Conservation (phyloP, 2,329 filamentous ascomycete genomes). For the Basipetospora chlamydospora region DNA sequence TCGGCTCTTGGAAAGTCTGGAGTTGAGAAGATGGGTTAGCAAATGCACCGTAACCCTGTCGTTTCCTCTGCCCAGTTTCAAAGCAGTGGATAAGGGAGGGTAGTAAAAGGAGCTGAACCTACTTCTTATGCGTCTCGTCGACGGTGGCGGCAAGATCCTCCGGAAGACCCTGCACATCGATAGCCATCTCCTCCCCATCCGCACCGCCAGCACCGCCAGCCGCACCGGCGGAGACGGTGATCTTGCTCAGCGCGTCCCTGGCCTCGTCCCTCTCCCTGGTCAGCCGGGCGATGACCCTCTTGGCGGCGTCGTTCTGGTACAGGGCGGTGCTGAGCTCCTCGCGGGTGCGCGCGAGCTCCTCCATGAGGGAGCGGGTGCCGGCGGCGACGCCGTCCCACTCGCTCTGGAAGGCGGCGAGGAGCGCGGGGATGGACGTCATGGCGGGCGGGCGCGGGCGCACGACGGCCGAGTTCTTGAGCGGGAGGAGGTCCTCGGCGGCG, state of each 20-base stretch:
- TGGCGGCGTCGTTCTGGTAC: conserved; percentile 95
- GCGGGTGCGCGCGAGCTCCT: conserved; percentile 76
- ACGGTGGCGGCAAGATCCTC: conserved; percentile 58
- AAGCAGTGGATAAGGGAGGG: too few species aligned
- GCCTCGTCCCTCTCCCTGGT: conserved; percentile 89
- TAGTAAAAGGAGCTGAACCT: conserved; percentile 24
- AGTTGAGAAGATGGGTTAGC: neutral
- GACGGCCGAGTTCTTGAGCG: conserved; percentile 68
- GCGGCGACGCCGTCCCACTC: conserved; percentile 93
- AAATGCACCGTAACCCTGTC: too few species aligned
- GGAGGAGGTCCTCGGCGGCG: conserved; percentile 69
- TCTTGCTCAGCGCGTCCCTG: conserved; percentile 70
- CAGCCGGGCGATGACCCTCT: conserved; percentile 81
- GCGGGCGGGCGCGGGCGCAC: conserved; percentile 84
- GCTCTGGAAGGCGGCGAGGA: conserved; percentile 90
- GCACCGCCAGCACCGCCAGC: conserved; percentile 27
- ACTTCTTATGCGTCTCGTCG: conserved; percentile 69
- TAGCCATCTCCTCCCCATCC: conserved; percentile 78
- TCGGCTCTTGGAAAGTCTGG: conserved; percentile 73
- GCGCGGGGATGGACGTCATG: conserved; percentile 87
- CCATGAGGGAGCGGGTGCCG: conserved; percentile 80
- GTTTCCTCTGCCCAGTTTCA: too few species aligned
- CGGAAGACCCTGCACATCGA: conserved; percentile 67
- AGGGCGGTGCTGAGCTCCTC: conserved; percentile 88
- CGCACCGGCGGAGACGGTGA: conserved; percentile 60